Base-by-base conservation (phyloP, 75 land plant species). In the Selaginella tamariscina region DNA sequence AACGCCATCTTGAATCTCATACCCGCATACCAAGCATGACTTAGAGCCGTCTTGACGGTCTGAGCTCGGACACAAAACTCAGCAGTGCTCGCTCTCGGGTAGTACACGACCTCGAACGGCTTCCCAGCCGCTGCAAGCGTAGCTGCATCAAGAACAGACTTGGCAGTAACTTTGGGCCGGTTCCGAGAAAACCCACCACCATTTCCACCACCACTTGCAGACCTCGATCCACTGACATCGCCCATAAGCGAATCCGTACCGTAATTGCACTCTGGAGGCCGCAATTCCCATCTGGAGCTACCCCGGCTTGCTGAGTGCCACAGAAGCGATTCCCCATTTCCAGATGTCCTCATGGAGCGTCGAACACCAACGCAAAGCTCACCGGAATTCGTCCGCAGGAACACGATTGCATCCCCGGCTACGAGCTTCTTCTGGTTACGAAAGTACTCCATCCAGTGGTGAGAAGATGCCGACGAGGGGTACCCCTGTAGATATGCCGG, bases 1-100 rank as follows among this genome's bases (percentile, higher is more conserved):
- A 95, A 92, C 21, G 99, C 83, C 97, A 95, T 91, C 82, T 91
- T 91, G 65, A 89, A 87, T 55, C 95, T 77, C 88, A 87, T 87
- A 15, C 92, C 96, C 9, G 88, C 73, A 23, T 74, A 71, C 99
- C 96, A 94, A 24, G 75, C 85, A 54, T 83, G 74, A 74, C 81
- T 71, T 82, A 83, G 72, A 24, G 98, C 82, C 30, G 83, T 68
- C 32, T 81, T 82, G 29, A 94, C 88, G 1, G 86, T 55, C 0
- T 76, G 66, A 55, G 96, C 87, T 78, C 79, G 84, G 54, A 94
- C 98, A 72, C 81, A 82, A 70, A 94, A 94, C 83, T 94, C 98
- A 0, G 98, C 86, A 1, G 91, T 87, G 56, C 97, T 84, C 2
- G 91, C 98, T 31, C 98, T 74, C 0, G 98, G 98, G 62, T 90